Percentiles rank a stretch among this genome's conserved stretches.
phyloP scores from a whole-genome alignment of 164 flowering plant species.

The Platanus orientalis region DNA sequence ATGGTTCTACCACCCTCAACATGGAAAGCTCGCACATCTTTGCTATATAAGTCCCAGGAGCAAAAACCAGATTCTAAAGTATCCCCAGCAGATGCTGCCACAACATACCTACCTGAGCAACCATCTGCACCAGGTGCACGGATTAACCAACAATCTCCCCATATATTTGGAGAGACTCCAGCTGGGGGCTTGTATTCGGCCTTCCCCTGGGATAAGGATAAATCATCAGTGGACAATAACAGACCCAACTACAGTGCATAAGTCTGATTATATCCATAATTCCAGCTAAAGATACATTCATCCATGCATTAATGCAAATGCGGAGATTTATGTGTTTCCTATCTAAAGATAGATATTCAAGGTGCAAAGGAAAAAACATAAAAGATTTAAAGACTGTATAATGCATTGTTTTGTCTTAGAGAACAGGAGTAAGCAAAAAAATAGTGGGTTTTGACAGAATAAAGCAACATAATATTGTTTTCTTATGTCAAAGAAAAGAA shows the following conservation, averaged over 20 bases:
- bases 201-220: conserved; percentile 54
- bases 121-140: conserved; percentile 96
- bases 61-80: conserved; percentile 81
- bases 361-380: neutral
- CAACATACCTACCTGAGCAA: conserved; percentile 85
- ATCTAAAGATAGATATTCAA: neutral
- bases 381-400: neutral
- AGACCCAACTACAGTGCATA: neutral
- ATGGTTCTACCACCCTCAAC: conserved; percentile 40
- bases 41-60: conserved; percentile 91
- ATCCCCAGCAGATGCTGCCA: conserved; percentile 97
- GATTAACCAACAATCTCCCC: conserved; percentile 96
- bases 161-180: conserved; percentile 55
- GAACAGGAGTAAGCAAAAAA: neutral
- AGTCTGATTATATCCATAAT: no score
- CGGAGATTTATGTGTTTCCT: neutral
- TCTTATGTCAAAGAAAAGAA: no score
- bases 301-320: neutral
- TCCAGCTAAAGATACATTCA: no score
- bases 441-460: neutral
- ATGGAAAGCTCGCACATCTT: conserved; percentile 69
- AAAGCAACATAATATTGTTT: no score
- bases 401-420: neutral
- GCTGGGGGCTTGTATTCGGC: conserved; percentile 68
- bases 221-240: conserved; percentile 1